Conservation (phyloP, 176 grass and related monocot species). For the Elymus sibiricus region DNA sequence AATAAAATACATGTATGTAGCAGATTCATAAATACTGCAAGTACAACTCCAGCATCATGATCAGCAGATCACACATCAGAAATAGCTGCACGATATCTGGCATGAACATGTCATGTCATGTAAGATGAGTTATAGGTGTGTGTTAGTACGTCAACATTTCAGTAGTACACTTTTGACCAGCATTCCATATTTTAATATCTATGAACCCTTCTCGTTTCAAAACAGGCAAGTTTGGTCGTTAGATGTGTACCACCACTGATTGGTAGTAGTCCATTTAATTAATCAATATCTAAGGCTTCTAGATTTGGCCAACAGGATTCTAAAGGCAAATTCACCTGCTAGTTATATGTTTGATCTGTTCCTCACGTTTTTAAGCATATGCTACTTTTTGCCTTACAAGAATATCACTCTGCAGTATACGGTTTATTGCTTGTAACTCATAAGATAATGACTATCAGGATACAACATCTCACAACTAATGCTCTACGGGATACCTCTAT, state of each 20-base stretch:
- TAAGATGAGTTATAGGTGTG: conserved; percentile 30
- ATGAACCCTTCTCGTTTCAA: not conserved
- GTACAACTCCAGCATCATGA: conserved; percentile 3
- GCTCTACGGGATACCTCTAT: not conserved
- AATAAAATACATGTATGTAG: not conserved
- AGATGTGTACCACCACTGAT: not conserved
- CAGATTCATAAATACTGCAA: conserved; percentile 3
- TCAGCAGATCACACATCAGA: conserved; percentile 6
- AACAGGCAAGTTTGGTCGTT: conserved; percentile 7
- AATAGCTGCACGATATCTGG: conserved; percentile 19
- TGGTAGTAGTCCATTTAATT: conserved; percentile 19
- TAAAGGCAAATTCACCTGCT: conserved; percentile 10
- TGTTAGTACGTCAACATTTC: conserved; percentile 17
- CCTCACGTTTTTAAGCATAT: not conserved
- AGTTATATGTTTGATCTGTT: not conserved
- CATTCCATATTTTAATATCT: conserved; percentile 20
- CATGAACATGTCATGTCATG: not conserved
- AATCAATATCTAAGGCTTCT: conserved; percentile 14
- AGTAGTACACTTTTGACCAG: conserved; percentile 29
- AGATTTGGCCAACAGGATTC: not conserved
- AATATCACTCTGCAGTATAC: not conserved
- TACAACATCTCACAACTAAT: not conserved
- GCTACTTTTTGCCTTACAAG: conserved; percentile 12
- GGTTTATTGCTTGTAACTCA: not conserved
- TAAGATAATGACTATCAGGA: not conserved